Percentiles rank a stretch among this genome's conserved stretches.
These are phyloP conservation scores for Malus hybrid DNA, from an alignment of 331 rosid genomes.

Conservation along the genomic window DNA sequence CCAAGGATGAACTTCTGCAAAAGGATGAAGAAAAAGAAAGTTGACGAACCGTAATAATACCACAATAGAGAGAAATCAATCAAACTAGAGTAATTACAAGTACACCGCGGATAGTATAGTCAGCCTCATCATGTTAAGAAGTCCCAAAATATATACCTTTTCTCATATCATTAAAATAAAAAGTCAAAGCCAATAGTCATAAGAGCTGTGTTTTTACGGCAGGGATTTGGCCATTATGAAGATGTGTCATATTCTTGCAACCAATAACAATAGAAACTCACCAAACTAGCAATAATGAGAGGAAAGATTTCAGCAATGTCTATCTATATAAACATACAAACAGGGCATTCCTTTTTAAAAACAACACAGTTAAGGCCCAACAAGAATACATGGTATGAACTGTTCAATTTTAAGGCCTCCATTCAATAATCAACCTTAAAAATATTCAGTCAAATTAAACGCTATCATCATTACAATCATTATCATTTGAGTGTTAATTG, in stretches of 20 bases:
- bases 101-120: background rate
- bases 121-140: background rate
- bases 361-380: background rate
- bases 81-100: background rate
- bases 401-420: background rate
- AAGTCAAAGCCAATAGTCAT: background rate
- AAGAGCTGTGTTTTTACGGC: background rate
- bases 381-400: background rate
- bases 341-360: background rate
- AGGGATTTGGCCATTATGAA: background rate
- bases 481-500: background rate
- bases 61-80: background rate
- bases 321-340: background rate
- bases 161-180: background rate
- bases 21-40: slow-evolving; percentile 10
- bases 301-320: background rate
- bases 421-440: background rate
- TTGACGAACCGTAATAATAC: background rate
- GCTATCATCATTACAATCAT: background rate
- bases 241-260: background rate
- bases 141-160: background rate
- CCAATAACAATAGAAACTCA: background rate
- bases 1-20: slow-evolving; percentile 76
- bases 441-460: too few species aligned
- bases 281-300: background rate